A percentile compares a stretch with the other conserved stretches of the same genome.
Evolutionary conservation across 1,284 basidiomycete species (phyloP).

Genomic region (Phylloboletellus chloephorus): DNA sequence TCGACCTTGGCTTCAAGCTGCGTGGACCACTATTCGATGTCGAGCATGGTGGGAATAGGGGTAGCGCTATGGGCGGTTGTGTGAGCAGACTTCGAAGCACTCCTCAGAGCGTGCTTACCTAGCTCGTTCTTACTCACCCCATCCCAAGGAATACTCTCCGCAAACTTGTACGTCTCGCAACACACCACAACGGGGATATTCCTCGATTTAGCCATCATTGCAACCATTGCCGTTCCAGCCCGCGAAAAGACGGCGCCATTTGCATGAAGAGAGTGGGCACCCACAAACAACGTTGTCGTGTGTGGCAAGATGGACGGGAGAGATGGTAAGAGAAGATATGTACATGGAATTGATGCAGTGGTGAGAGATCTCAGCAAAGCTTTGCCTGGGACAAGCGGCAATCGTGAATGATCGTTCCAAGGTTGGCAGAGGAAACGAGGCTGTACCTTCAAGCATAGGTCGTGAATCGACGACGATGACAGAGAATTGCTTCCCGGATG

Average conservation of each 20-base stretch:
- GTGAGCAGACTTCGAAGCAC: constrained; percentile 8
- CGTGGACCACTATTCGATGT: constrained; percentile 5
- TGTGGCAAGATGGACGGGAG: constrained; percentile 78
- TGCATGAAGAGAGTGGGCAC: constrained; percentile 90
- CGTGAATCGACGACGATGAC: constrained; percentile 95
- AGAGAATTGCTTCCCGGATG: constrained; percentile 71
- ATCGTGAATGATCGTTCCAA: constrained; percentile 4
- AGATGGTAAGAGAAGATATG: constrained; percentile 88
- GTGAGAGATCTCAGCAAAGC: constrained; percentile 70
- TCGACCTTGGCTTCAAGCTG: constrained; percentile 28
- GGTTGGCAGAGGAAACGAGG: neutral
- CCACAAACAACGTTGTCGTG: constrained; percentile 83
- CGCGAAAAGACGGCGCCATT: constrained; percentile 94
- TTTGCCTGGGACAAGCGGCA: constrained; percentile 54
- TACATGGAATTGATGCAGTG: constrained; percentile 75
- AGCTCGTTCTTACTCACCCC: constrained; percentile 96
- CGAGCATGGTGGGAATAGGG: constrained; percentile 28
- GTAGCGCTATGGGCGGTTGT: constrained; percentile 18
- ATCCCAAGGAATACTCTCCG: constrained; percentile 89
- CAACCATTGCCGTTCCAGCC: constrained; percentile 92
- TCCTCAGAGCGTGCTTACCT: constrained; percentile 42
- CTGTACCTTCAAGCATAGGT: constrained; percentile 84
- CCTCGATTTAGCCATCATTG: constrained; percentile 90
- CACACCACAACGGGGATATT: constrained; percentile 93
- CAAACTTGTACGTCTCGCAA: constrained; percentile 98